A percentile compares a stretch with the other conserved stretches of the same genome.
These are phyloP conservation scores for Austroboletus niveus DNA, from an alignment of 1,284 basidiomycete species.

Conservation along the genomic window DNA sequence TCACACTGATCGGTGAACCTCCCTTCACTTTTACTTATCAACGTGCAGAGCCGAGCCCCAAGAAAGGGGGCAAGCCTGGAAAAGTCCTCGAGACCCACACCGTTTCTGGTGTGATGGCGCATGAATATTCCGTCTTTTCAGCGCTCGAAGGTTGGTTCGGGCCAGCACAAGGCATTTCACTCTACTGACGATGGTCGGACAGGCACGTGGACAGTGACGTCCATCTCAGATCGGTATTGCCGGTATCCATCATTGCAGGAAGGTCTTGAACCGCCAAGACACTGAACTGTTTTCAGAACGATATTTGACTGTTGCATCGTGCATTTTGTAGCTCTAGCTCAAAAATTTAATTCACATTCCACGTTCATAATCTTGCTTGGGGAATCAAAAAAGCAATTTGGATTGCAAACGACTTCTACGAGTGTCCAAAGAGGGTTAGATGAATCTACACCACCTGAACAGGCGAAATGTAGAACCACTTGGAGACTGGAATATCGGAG, in stretches of 20 bases:
- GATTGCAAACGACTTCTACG: neutral
- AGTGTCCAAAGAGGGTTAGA: neutral
- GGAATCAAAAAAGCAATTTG: neutral
- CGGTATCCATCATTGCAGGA: constrained; percentile 63
- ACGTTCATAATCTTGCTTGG: neutral
- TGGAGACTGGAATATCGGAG: constrained; percentile 61
- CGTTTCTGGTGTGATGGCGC: constrained; percentile 73
- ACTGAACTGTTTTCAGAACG: constrained; percentile 13
- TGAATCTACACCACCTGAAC: constrained; percentile 58
- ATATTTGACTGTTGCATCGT: constrained; percentile 14
- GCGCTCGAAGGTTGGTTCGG: constrained; percentile 75
- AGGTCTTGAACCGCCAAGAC: constrained; percentile 33
- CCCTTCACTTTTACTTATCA: constrained; percentile 97
- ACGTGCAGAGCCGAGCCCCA: constrained; percentile 64
- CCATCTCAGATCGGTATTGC: constrained; percentile 82
- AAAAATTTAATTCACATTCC: constrained; percentile 6
- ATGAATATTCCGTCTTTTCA: constrained; percentile 86
- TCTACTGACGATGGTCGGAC: constrained; percentile 20
- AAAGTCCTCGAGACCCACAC: constrained; percentile 88
- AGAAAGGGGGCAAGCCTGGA: constrained; percentile 62
- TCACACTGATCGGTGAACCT: constrained; percentile 85
- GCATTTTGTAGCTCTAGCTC: constrained; percentile 34
- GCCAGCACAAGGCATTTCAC: neutral
- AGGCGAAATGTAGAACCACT: constrained; percentile 89
- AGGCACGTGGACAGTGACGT: constrained; percentile 94